Evolutionary conservation across 2,329 filamentous ascomycete genomes (phyloP), one percentile per base, ranked within the genome.

Genomic region (Emmonsia crescens): DNA sequence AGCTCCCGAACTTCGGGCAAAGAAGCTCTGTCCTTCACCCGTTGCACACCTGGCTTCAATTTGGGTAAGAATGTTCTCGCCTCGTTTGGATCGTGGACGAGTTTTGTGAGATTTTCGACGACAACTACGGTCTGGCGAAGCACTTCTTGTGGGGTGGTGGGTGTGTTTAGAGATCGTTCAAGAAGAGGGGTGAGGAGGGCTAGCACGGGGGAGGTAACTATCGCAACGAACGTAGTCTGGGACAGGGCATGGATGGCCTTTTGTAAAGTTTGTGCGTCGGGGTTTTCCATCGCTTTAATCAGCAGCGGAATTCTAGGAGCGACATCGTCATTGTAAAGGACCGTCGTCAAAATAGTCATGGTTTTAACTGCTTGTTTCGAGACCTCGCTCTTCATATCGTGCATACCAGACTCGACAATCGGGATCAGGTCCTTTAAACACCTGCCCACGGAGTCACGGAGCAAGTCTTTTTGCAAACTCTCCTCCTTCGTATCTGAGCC

Each of bases 211-310:
- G 93, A 96, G 14, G 91, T 96, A 68, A 99, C 94, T 66, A 96
- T 83, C 61, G 94, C 92, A 60, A 99, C 94, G 68, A 99, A 99
- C n/a, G 94, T 99, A 12, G 94, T 99, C 79, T 96, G 91, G 3
- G 92, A 96, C 54, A 99, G 82, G 54, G 92, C 94, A 72, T 96
- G 94, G 66, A 99, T 97, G 38, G 94, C 92, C 80, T 96, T 96
- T 74, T 96, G 90, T 61, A 95, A 83, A 33, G 88, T 91, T 75
- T 95, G 86, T 16, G 89, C 82, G 12, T 91, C 96, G 5, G 94
- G 94, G 69, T 96, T 87, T 74, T 96, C 90, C 87, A 99, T 96
- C 57, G 91, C 89, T 73, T 95, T 91, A 75, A 99, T 87, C 57
- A 99, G 83, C 2, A 97, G 85, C 6, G 93, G 91, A 70, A 99